Percentiles rank a stretch among this genome's conserved stretches.
Evolutionary conservation across 257 asterid genomes (phyloP).

Genomic region (Solanum chilense): DNA sequence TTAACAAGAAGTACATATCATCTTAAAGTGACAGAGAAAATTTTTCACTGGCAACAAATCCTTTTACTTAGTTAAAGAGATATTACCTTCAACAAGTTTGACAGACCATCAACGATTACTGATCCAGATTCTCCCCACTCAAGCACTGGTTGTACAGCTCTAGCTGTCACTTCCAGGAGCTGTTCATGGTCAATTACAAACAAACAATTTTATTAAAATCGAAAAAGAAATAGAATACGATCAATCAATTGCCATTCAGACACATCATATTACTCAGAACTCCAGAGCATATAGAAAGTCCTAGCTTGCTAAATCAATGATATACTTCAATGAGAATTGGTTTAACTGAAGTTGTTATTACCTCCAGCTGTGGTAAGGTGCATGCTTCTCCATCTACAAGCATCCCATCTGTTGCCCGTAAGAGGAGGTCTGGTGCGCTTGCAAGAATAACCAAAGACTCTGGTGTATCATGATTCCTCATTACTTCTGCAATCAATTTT

Average conservation of each 20-base stretch:
- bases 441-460: conserved; percentile 83
- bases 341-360: conserved; percentile 8
- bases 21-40: neutral
- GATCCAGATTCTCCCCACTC: conserved; percentile 95
- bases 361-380: conserved; percentile 98
- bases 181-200: conserved; percentile 13
- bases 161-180: conserved; percentile 93
- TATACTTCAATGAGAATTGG: neutral
- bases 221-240: neutral
- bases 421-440: conserved; percentile 88
- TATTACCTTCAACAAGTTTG: conserved; percentile 75
- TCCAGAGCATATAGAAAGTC: neutral
- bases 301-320: neutral
- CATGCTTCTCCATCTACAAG: conserved; percentile 99
- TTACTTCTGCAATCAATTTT: conserved; percentile 80
- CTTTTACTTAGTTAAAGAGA: neutral
- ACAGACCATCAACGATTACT: conserved; percentile 87
- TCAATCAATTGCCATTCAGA: neutral
- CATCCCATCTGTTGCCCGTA: conserved; percentile 98
- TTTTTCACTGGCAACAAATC: neutral
- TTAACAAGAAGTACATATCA: neutral
- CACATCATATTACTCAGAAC: neutral
- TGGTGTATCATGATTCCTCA: conserved; percentile 85
- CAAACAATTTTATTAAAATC: neutral
- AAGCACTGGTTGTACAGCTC: conserved; percentile 85